Conservation (phyloP, 352 stramenopile genomes). For the Phytophthora citricola region DNA sequence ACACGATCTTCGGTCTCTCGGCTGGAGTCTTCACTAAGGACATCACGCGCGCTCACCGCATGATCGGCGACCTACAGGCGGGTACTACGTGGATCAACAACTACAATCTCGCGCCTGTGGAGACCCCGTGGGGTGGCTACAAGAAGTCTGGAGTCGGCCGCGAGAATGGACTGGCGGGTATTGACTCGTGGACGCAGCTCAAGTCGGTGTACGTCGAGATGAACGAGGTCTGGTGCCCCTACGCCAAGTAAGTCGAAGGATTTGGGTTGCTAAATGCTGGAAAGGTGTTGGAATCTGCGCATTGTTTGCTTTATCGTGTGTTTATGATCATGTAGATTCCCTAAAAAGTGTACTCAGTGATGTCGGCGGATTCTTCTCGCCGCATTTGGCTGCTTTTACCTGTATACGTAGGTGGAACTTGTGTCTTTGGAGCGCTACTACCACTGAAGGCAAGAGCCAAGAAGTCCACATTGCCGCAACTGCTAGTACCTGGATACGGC, state of each 20-base stretch:
- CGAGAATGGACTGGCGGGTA: conserved; percentile 90
- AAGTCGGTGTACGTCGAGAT: conserved; percentile 92
- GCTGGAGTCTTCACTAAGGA: conserved; percentile 90
- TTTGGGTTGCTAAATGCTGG: conserved; percentile 5
- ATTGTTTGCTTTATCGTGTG: conserved; percentile 10
- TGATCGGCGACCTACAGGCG: conserved; percentile 71
- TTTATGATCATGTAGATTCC: conserved; percentile 8
- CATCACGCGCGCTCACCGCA: conserved; percentile 76
- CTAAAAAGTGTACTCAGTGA: conserved; percentile 38
- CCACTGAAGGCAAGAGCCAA: conserved; percentile 59
- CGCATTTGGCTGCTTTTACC: conserved; percentile 37
- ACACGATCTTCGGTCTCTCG: conserved; percentile 81
- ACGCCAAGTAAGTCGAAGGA: conserved; percentile 42
- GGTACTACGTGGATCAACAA: conserved; percentile 92
- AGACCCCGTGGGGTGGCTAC: conserved; percentile 91
- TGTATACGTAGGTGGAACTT: not conserved
- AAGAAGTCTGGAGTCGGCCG: conserved; percentile 93
- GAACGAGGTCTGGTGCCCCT: conserved; percentile 76
- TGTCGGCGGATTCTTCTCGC: conserved; percentile 22
- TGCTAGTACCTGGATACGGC: conserved; percentile 12
- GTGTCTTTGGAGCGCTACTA: conserved; percentile 9
- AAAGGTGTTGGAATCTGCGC: not conserved
- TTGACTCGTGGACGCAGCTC: conserved; percentile 91
- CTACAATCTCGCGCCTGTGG: conserved; percentile 89
- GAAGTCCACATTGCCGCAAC: conserved; percentile 43